Conservation (phyloP, 2,329 filamentous ascomycete genomes). For the Penicillium sp. region DNA sequence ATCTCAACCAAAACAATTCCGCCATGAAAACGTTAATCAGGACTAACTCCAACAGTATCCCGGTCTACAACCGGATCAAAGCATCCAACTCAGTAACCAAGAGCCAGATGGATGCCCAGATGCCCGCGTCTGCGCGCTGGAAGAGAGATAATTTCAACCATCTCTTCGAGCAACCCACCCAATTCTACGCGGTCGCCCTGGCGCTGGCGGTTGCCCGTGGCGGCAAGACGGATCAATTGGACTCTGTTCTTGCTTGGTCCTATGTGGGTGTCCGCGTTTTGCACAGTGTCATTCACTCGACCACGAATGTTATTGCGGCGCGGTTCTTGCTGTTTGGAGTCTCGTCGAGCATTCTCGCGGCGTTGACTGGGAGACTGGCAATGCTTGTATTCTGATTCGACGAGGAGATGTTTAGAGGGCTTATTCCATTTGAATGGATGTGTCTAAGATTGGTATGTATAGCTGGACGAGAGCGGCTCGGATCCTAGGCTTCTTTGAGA, state of each 20-base stretch:
- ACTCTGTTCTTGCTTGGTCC: slow-evolving; percentile 44
- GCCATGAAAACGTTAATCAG: too few species aligned
- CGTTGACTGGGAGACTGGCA: slow-evolving; percentile 29
- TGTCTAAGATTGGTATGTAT: too few species aligned
- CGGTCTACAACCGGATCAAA: slow-evolving; percentile 32
- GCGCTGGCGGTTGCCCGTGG: slow-evolving; percentile 34
- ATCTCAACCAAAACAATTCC: too few species aligned
- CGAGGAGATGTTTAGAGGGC: background rate
- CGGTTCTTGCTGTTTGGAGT: slow-evolving; percentile 39
- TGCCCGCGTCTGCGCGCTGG: slow-evolving; percentile 35
- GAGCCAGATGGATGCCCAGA: slow-evolving; percentile 29
- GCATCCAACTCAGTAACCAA: slow-evolving; percentile 21
- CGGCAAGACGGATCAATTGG: slow-evolving; percentile 21
- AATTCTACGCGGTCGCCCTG: slow-evolving; percentile 47
- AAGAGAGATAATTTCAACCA: slow-evolving; percentile 50
- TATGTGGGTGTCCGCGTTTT: slow-evolving; percentile 45
- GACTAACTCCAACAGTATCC: slow-evolving; percentile 29
- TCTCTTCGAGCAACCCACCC: slow-evolving; percentile 48
- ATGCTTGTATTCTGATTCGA: background rate
- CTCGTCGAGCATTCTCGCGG: slow-evolving; percentile 34
- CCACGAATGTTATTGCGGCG: slow-evolving; percentile 39
- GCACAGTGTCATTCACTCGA: slow-evolving; percentile 46
- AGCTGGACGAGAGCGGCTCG: too few species aligned
- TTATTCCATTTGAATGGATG: background rate
- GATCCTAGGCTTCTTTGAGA: too few species aligned